Percentiles rank a stretch among this genome's conserved stretches.
These are phyloP conservation scores for Cyberlindnera bimundalis DNA, from an alignment of 805 yeast species.

Conservation along the genomic window DNA sequence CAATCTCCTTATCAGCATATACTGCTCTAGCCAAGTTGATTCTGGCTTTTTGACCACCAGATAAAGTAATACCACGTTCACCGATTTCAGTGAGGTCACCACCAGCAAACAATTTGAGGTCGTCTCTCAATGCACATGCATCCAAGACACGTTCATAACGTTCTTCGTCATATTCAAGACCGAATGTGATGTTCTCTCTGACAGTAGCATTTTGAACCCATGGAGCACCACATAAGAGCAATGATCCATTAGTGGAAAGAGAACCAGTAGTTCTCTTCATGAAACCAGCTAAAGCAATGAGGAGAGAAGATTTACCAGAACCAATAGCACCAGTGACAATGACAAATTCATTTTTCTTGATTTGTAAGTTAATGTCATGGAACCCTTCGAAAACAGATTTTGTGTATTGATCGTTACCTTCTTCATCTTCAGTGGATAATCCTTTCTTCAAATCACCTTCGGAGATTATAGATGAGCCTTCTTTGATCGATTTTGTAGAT, in stretches of 20 bases:
- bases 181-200: slow-evolving; percentile 63
- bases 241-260: slow-evolving; percentile 44
- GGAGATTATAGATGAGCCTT: neutral
- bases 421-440: slow-evolving; percentile 12
- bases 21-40: slow-evolving; percentile 69
- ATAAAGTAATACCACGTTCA: slow-evolving; percentile 70
- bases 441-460: slow-evolving; percentile 15
- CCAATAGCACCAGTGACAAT: slow-evolving; percentile 79
- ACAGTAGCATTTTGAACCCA: slow-evolving; percentile 79
- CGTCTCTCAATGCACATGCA: slow-evolving; percentile 58
- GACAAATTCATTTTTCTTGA: slow-evolving; percentile 60
- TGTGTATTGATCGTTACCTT: slow-evolving; percentile 7
- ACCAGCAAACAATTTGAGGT: slow-evolving; percentile 56
- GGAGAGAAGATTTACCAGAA: slow-evolving; percentile 69
- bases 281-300: slow-evolving; percentile 62
- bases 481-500: neutral
- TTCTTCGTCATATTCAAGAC: slow-evolving; percentile 44
- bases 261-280: slow-evolving; percentile 55
- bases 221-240: slow-evolving; percentile 50
- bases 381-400: slow-evolving; percentile 16
- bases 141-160: slow-evolving; percentile 50
- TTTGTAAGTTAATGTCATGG: slow-evolving; percentile 21
- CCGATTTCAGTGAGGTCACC: slow-evolving; percentile 74
- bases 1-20: slow-evolving; percentile 58
- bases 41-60: slow-evolving; percentile 81